These are phyloP conservation scores for Glycine latifolia DNA, from an alignment of 306 rosid genomes.

Conservation along the genomic window DNA sequence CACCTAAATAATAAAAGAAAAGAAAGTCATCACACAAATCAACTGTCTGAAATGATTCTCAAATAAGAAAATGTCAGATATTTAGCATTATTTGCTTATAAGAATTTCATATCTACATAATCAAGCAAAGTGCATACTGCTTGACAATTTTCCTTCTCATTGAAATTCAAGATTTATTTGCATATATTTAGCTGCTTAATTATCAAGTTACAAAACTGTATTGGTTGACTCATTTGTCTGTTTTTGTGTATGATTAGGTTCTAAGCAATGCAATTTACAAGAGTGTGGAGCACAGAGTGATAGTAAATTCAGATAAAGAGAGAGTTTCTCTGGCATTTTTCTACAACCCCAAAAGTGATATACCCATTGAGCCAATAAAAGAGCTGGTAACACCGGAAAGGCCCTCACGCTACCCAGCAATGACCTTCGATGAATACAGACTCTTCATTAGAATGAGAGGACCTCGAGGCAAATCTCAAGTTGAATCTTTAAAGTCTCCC, in stretches of 20 bases:
- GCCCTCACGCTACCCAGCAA: conserved; percentile 69
- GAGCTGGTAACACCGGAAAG: conserved; percentile 61
- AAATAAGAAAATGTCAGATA: no score
- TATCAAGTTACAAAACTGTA: background rate
- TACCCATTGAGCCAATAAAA: conserved; percentile 72
- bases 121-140: no score
- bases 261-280: conserved; percentile 82
- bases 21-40: background rate
- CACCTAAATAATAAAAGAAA: background rate
- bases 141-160: no score
- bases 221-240: background rate
- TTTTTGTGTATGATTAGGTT: conserved; percentile 54
- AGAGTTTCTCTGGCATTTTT: conserved; percentile 89
- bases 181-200: background rate
- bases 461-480: conserved; percentile 93
- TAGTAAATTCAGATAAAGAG: conserved; percentile 77
- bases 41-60: background rate
- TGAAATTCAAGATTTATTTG: background rate
- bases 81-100: no score
- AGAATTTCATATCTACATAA: no score
- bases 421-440: conserved; percentile 89
- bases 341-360: conserved; percentile 89
- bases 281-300: conserved; percentile 94
- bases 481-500: conserved; percentile 73
- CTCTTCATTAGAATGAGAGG: conserved; percentile 87